Evolutionary conservation across 2,329 filamentous ascomycete genomes (phyloP), one percentile per base, ranked within the genome.

Genomic region (Aspergillus sojae): DNA sequence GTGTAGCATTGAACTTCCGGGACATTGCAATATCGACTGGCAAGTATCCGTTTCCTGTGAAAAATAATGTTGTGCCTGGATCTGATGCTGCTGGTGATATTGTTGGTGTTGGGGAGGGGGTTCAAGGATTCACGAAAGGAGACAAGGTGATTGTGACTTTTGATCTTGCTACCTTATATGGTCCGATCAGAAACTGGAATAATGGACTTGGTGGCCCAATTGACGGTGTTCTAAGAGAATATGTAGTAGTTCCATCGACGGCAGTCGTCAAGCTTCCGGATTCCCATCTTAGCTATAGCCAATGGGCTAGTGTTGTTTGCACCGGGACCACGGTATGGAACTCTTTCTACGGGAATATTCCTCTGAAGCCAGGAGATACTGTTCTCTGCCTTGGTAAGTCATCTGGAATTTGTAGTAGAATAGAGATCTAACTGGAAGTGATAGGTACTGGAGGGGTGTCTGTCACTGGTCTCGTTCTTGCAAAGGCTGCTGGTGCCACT

Each of bases 71-170:
- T 19, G 77, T 80, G 14, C 75, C 78, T 1, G 72, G 72, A 32
- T 80, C 78, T 0, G 79, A 81, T 64, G 79, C 77, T 41, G 76
- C 79, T 0, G 79, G 79, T 5, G 77, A 77, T 57, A 74, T 81
- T 26, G 62, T 81, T 14, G 71, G 71, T 7, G 80, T 86, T 11
- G 86, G 86, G 56, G 74, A 79, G 21, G 77, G 80, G 3, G 86
- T 88, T 11, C 80, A 73, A 19, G 76, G 79, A 43, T 85, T 85
- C 78, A 79, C 82, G 67, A 71, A 72, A 57, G 86, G 81, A 45
- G 85, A 87, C 72, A 81, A 83, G 50, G 85, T 88, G 5, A 56
- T 66, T 3, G 61, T 58, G 2, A 55, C 48, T 4, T 67, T 67
- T 43, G 65, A 67, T 16, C 41, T 62, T 9, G 58, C 58, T 5